A percentile compares a stretch with the other conserved stretches of the same genome.
Conservation (phyloP, 2,329 filamentous ascomycete species). For the Colletotrichum lupini region DNA sequence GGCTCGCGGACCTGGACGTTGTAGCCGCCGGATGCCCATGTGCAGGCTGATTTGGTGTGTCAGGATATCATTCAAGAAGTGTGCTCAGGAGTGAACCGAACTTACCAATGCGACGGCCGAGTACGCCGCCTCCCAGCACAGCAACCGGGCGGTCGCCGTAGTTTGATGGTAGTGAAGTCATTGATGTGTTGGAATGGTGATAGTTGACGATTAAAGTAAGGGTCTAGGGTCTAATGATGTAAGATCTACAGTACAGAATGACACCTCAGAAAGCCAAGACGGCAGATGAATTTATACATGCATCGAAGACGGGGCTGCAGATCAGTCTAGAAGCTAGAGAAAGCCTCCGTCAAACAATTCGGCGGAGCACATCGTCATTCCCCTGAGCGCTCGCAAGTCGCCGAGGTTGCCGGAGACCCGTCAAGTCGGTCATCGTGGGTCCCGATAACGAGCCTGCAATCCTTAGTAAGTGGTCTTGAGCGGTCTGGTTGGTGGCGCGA, state of each 20-base stretch:
- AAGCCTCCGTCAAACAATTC: conserved; percentile 1
- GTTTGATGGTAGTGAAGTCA: conserved; percentile 38
- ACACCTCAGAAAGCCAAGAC: not conserved
- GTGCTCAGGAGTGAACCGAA: too few species aligned
- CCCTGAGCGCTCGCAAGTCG: not conserved
- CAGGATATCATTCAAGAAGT: too few species aligned
- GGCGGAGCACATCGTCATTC: conserved; percentile 11
- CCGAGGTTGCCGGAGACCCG: conserved; percentile 5
- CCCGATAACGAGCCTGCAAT: not conserved
- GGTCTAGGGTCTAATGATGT: not conserved
- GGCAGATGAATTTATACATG: not conserved
- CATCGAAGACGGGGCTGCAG: not conserved
- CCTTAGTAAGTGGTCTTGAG: not conserved
- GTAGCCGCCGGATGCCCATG: conserved; percentile 55
- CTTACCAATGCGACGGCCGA: conserved; percentile 51
- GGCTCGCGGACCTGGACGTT: conserved; percentile 56
- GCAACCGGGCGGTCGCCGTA: conserved; percentile 45
- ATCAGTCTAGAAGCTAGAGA: not conserved
- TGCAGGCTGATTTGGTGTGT: conserved; percentile 38
- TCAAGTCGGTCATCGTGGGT: conserved; percentile 14
- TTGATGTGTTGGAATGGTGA: not conserved
- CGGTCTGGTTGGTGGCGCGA: conserved; percentile 18
- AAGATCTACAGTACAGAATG: not conserved
- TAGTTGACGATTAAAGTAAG: not conserved
- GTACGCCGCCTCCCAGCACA: conserved; percentile 54